phyloP scores from a whole-genome alignment of 352 stramenopile species.

The Globisporangium paddicum region DNA sequence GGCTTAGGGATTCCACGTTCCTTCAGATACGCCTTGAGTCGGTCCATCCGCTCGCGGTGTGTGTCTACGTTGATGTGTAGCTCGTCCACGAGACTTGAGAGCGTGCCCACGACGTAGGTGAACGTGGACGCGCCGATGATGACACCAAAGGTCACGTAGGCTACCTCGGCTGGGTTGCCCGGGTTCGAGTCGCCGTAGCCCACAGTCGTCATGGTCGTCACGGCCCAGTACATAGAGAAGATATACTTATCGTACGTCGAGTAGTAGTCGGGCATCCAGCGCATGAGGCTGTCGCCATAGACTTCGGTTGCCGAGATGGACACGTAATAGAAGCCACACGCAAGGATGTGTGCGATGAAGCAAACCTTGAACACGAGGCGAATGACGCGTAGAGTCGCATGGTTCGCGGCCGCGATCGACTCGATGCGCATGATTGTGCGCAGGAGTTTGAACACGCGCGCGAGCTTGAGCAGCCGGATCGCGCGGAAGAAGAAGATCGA shows the following conservation, averaged over 20 bases:
- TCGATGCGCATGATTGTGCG: constrained; percentile 54
- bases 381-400: constrained; percentile 52
- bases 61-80: constrained; percentile 46
- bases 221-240: constrained; percentile 70
- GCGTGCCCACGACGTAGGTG: constrained; percentile 76
- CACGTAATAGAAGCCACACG: constrained; percentile 66
- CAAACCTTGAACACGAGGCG: constrained; percentile 54
- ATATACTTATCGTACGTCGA: constrained; percentile 54
- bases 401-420: constrained; percentile 37
- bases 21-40: constrained; percentile 73
- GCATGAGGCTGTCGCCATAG: constrained; percentile 29
- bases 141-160: constrained; percentile 47
- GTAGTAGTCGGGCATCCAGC: constrained; percentile 20
- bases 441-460: constrained; percentile 84
- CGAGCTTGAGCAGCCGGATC: constrained; percentile 79
- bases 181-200: constrained; percentile 72
- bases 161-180: constrained; percentile 48
- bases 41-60: constrained; percentile 62
- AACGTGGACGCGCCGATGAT: constrained; percentile 63
- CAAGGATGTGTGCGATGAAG: constrained; percentile 56
- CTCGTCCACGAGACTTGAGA: constrained; percentile 71
- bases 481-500: constrained; percentile 57
- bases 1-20: constrained; percentile 55
- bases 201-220: constrained; percentile 78
- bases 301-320: constrained; percentile 23